These are phyloP conservation scores for Corymbia maculata DNA, from an alignment of 345 rosid species.

Conservation along the genomic window DNA sequence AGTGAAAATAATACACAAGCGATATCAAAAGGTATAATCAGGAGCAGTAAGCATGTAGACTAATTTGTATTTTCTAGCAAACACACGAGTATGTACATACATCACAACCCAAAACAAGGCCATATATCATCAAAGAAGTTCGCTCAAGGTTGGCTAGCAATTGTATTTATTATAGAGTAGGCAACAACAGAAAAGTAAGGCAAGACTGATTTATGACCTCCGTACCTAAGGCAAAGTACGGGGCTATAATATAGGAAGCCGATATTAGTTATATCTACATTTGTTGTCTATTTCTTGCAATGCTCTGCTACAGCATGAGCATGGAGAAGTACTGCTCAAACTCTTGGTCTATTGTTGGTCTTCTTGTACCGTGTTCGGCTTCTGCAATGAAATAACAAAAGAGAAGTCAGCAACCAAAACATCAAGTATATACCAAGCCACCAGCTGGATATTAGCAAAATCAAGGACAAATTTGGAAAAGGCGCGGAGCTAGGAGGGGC, in stretches of 20 bases:
- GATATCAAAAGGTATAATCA: not conserved
- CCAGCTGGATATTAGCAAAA: not conserved
- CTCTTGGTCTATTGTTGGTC: conserved; percentile 90
- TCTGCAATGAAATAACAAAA: conserved; percentile 26
- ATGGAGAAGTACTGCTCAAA: conserved; percentile 81
- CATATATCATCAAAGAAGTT: not conserved
- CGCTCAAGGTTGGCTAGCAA: not conserved
- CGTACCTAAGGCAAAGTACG: not conserved
- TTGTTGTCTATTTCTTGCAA: not conserved
- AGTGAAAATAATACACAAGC: not conserved
- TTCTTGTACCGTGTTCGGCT: conserved; percentile 16
- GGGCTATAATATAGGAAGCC: not conserved
- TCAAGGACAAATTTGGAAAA: not conserved
- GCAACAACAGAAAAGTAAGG: not conserved
- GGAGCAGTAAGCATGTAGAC: not conserved
- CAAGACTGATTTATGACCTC: not conserved
- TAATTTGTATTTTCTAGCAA: not conserved
- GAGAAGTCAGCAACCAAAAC: not conserved
- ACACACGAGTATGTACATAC: not conserved
- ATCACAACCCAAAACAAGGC: not conserved
- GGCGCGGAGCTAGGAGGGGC: not conserved
- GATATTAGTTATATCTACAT: not conserved
- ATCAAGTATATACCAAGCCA: not conserved
- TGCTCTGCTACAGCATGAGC: conserved; percentile 45
- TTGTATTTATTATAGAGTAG: not conserved